Percentiles rank a stretch among this genome's conserved stretches.
Evolutionary conservation across 2,329 filamentous ascomycete genomes (phyloP).

Genomic region (Akanthomyces dipterigenus): DNA sequence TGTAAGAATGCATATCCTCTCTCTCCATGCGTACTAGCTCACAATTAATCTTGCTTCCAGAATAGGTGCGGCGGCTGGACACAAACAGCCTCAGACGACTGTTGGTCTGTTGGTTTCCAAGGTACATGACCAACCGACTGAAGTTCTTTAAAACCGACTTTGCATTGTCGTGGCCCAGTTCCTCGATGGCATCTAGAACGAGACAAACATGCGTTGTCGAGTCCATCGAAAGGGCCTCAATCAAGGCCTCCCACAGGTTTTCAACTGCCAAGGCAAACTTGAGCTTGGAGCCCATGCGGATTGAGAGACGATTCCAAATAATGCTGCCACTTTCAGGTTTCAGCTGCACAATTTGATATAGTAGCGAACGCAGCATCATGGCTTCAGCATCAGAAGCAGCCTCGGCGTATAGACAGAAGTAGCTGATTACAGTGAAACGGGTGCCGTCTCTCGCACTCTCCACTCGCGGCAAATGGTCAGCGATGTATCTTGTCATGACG

Average conservation of each 20-base stretch:
- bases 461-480: constrained; percentile 36
- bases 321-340: background rate
- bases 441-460: constrained; percentile 18
- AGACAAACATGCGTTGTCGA: background rate
- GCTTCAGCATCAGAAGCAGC: background rate
- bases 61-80: background rate
- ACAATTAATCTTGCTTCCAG: background rate
- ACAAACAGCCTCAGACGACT: background rate
- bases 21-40: background rate
- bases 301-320: background rate
- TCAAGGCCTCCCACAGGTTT: background rate
- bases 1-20: background rate
- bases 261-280: background rate
- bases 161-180: background rate
- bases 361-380: background rate
- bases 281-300: background rate
- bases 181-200: background rate
- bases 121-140: background rate
- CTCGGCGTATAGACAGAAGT: background rate
- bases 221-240: background rate
- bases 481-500: background rate
- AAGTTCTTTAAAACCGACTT: background rate
- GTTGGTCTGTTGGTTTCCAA: background rate
- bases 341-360: background rate
- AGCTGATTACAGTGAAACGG: background rate